phyloP scores from a whole-genome alignment of 176 grass and related monocot species.

The Eleusine indica region DNA sequence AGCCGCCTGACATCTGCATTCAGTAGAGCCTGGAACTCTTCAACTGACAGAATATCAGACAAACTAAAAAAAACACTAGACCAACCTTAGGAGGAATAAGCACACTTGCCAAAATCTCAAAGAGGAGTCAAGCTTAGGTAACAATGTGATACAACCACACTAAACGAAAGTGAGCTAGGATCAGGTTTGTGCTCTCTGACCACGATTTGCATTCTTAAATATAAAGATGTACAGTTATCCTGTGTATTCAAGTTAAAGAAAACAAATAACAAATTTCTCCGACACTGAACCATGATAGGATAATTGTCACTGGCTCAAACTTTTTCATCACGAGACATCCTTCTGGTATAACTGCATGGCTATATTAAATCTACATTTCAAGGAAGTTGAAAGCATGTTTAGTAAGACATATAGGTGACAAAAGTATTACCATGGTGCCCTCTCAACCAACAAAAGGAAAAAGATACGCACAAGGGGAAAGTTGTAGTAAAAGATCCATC shows the following conservation, averaged over 20 bases:
- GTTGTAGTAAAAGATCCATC: background rate
- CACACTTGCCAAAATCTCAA: background rate
- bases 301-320: background rate
- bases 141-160: background rate
- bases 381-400: background rate
- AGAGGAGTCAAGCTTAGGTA: background rate
- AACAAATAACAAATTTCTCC: background rate
- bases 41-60: background rate
- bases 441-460: conserved; percentile 7
- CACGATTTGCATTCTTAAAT: background rate
- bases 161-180: background rate
- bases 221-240: background rate
- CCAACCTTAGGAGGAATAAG: background rate
- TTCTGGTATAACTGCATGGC: background rate
- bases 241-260: background rate
- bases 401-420: conserved; percentile 1
- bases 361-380: background rate
- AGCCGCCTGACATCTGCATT: conserved; percentile 11
- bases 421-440: background rate
- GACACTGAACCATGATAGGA: background rate
- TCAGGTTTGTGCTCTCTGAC: background rate
- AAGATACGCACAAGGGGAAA: background rate
- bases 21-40: background rate
- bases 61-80: background rate
- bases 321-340: background rate